Evolutionary conservation across 2,329 filamentous ascomycete species (phyloP).

Genomic region (Chrysoporthe puriensis): DNA sequence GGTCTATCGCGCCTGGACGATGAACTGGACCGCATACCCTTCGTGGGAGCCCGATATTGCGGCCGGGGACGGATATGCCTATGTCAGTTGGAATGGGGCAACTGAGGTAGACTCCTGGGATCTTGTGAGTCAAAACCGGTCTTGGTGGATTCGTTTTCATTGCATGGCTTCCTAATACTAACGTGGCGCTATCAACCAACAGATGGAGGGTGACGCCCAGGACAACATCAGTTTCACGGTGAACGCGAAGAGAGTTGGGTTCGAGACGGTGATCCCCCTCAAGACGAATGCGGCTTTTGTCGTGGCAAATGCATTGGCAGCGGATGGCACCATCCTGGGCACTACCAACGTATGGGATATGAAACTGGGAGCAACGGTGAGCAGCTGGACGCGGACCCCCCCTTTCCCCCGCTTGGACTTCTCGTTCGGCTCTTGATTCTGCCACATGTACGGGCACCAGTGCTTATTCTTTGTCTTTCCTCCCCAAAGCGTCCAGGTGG

Average conservation of each 20-base stretch:
- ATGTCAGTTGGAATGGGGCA: constrained; percentile 41
- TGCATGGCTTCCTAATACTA: not conserved
- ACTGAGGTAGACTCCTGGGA: constrained; percentile 36
- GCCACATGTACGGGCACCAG: not conserved
- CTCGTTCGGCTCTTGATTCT: not conserved
- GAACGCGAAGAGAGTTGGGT: constrained; percentile 27
- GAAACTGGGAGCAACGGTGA: constrained; percentile 27
- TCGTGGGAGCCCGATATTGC: constrained; percentile 32
- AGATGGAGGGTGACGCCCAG: constrained; percentile 25
- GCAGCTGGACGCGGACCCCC: not conserved
- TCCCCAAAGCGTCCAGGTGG: constrained; percentile 23
- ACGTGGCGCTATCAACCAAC: not conserved
- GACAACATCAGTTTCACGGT: constrained; percentile 24
- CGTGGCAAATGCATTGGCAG: constrained; percentile 24
- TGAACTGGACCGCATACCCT: constrained; percentile 34
- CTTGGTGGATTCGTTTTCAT: not conserved
- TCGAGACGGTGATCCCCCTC: constrained; percentile 27
- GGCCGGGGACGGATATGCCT: constrained; percentile 30
- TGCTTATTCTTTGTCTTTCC: constrained; percentile 1
- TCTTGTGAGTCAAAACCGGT: constrained; percentile 19
- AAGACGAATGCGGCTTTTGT: constrained; percentile 21
- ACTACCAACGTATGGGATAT: constrained; percentile 27
- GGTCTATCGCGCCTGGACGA: constrained; percentile 32
- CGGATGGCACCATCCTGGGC: constrained; percentile 23
- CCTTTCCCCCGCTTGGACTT: not conserved